These are phyloP conservation scores for Gymnopus androsaceus DNA, from an alignment of 1,284 basidiomycete genomes.

Conservation along the genomic window DNA sequence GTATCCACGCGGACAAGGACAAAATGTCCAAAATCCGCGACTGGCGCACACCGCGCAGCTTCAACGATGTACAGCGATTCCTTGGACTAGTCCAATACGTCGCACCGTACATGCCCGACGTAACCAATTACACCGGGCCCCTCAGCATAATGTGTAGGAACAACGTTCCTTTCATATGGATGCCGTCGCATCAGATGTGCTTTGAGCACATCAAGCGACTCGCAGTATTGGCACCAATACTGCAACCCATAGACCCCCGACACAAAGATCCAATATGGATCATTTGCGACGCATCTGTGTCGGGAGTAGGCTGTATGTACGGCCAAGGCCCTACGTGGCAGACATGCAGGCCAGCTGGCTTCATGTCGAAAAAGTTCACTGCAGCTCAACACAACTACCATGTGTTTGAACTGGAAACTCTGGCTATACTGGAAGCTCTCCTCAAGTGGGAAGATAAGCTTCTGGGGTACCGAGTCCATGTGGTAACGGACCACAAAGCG, in stretches of 20 bases:
- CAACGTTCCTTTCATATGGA: conserved; percentile 18
- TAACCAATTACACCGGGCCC: conserved; percentile 23
- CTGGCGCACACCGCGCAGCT: conserved; percentile 26
- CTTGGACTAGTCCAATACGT: conserved; percentile 27
- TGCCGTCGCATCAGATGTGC: conserved; percentile 17
- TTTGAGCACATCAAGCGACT: conserved; percentile 15
- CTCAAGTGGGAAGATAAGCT: conserved; percentile 34
- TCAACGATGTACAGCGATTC: conserved; percentile 22
- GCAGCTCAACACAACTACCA: conserved; percentile 27
- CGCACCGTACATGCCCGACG: conserved; percentile 25
- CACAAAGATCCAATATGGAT: conserved; percentile 40
- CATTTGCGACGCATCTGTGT: conserved; percentile 37
- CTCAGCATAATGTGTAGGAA: conserved; percentile 19
- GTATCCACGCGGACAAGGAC: conserved; percentile 24
- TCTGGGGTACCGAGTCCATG: conserved; percentile 20
- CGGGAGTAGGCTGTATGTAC: conserved; percentile 8
- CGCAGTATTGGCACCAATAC: conserved; percentile 6
- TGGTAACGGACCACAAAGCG: conserved; percentile 33
- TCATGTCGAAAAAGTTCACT: conserved; percentile 30
- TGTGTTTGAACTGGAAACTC: conserved; percentile 29
- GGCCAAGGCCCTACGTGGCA: too few relatives aligned
- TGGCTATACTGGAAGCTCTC: conserved; percentile 32
- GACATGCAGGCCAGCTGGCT: conserved; percentile 28
- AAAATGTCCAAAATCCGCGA: conserved; percentile 21
- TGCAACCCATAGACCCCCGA: conserved; percentile 10